phyloP scores from a whole-genome alignment of 495 filamentous ascomycete species.

The Neurospora cerealis region DNA sequence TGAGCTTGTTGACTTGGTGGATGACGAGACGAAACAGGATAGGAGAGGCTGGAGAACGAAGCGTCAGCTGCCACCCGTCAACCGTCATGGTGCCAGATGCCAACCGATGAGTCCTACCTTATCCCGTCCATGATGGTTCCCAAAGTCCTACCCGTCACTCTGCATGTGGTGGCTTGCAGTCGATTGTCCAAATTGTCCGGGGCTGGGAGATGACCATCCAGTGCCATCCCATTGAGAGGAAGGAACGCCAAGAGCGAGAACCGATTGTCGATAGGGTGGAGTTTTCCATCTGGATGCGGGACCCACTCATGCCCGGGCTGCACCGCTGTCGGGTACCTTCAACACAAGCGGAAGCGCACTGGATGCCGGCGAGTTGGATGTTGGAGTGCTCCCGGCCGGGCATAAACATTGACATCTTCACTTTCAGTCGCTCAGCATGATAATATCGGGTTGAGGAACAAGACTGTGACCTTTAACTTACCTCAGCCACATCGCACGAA shows the following conservation, averaged over 20 bases:
- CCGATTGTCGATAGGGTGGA: not conserved
- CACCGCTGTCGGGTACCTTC: not conserved
- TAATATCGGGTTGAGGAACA: not conserved
- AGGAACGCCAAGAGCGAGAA: not conserved
- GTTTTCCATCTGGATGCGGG: not conserved
- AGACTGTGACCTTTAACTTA: not conserved
- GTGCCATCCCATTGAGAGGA: not conserved
- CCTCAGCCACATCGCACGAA: not conserved
- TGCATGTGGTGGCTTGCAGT: not conserved
- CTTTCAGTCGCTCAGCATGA: conserved; percentile 6
- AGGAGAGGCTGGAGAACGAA: not conserved
- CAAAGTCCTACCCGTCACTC: not conserved
- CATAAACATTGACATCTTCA: not conserved
- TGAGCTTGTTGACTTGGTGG: not conserved
- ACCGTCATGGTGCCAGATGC: not conserved
- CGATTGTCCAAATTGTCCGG: not conserved
- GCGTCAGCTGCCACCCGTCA: not conserved
- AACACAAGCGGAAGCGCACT: not conserved
- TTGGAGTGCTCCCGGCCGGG: not conserved
- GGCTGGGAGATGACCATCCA: not conserved
- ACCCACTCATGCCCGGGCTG: not conserved
- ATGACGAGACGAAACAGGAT: not conserved
- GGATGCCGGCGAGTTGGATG: not conserved
- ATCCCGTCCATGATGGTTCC: not conserved
- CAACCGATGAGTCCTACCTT: not conserved